A percentile compares a stretch with the other conserved stretches of the same genome.
Conservation (phyloP, 2,329 filamentous ascomycete genomes). For the Bertia moriformis region DNA sequence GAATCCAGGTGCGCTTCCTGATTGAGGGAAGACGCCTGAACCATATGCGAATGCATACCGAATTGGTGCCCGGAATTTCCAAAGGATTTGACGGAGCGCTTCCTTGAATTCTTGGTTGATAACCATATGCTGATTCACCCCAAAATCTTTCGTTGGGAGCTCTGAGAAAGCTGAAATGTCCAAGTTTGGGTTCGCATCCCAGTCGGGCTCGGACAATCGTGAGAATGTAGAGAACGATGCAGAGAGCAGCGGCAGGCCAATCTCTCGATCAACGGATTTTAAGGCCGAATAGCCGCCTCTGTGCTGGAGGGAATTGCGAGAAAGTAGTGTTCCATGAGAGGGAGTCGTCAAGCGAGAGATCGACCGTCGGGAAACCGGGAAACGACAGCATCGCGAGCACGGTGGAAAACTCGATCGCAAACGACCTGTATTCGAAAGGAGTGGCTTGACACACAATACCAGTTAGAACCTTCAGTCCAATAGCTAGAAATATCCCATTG, state of each 20-base stretch:
- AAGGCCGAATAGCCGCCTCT: no score
- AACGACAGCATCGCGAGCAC: background rate
- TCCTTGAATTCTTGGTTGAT: constrained; percentile 1
- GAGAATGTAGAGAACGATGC: background rate
- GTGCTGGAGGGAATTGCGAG: background rate
- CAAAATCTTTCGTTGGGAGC: background rate
- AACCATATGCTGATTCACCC: constrained; percentile 1
- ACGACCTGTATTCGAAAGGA: no score
- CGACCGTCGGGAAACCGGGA: background rate
- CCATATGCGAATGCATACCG: constrained; percentile 1
- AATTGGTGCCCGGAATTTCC: constrained; percentile 1
- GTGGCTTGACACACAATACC: no score
- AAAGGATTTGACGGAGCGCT: background rate
- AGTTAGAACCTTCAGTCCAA: no score
- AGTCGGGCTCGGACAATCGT: background rate
- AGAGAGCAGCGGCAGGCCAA: background rate
- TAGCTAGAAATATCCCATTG: no score
- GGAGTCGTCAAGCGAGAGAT: background rate
- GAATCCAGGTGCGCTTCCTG: background rate
- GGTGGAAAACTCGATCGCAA: background rate
- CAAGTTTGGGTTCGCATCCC: background rate
- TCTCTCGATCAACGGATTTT: no score
- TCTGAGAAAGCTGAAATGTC: background rate
- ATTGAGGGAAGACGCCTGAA: background rate
- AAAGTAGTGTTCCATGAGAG: background rate